Base-by-base conservation (phyloP, 306 rosid species). In the Vachellia collinsii region DNA sequence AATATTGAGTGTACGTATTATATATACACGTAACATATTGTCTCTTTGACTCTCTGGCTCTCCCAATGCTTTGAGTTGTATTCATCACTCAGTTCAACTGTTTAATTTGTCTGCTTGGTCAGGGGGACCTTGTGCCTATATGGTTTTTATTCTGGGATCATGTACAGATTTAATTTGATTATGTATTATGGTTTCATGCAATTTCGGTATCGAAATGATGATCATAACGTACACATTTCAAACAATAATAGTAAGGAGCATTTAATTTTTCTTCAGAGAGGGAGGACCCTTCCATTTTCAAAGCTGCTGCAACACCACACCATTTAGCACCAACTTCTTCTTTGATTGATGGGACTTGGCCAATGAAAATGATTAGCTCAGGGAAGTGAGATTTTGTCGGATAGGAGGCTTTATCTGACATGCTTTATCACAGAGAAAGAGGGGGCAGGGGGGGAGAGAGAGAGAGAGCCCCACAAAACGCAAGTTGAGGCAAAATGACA, bases 131-230 rank as follows among this genome's bases (percentile, higher is more conserved):
- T 29, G 34, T 29, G 34, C 1, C 34, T 2, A 29, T 29, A 29
- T 1, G 34, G 1, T 29, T 29, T 29, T 29, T 29, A 2, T 29
- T 29, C 34, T 29, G 34, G 34, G 34, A 50, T 14, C 3, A 65
- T 77, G 63, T 37, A 25, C 69, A 36, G 50, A 25, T 17, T 56
- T 56, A 34, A 72, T 29, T 29, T 29, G 34, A 29, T 29, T 29
- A 29, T 29, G 34, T 29, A 29, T 79, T 76, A 53, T 70, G 34
- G 47, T 77, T 68, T 23, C 80, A 58, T 80, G 85, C 83, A 75
- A 76, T 82, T 79, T 86, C 86, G 47, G 36, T 73, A 54, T 82
- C 88, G 79, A 86, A 88, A 84, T 86, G 81, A 86, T 86, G 34
- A 29, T 29, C 34, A 29, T 29, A 29, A 29, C 34, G 1, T 86